Percentiles rank a stretch among this genome's conserved stretches.
These are phyloP conservation scores for Entomophthora muscae DNA, from an alignment of 371 early-diverging fungal genomes.

Conservation along the genomic window DNA sequence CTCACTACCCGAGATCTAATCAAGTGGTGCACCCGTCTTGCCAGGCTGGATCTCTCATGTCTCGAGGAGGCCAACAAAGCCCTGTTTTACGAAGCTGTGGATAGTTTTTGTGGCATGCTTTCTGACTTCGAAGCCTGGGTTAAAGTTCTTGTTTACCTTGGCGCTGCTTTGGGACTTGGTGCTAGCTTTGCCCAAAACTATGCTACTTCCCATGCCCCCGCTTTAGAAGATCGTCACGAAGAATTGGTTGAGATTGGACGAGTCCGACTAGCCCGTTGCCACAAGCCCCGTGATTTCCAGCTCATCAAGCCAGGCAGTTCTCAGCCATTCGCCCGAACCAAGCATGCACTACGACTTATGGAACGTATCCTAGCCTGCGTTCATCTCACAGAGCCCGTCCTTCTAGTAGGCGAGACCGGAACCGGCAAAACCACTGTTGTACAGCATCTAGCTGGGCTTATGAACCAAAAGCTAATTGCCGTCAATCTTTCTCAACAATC, in stretches of 20 bases:
- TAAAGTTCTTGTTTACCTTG: conserved; percentile 36
- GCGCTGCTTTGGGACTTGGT: conserved; percentile 53
- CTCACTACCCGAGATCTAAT: conserved; percentile 53
- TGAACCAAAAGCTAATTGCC: conserved; percentile 63
- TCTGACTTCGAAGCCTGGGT: conserved; percentile 44
- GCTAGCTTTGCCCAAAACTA: conserved; percentile 49
- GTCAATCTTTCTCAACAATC: conserved; percentile 97
- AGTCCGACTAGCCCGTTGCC: not conserved
- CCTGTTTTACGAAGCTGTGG: conserved; percentile 68
- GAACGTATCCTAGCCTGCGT: conserved; percentile 74
- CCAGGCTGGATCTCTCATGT: conserved; percentile 19
- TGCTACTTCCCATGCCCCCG: conserved; percentile 51
- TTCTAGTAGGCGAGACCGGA: conserved; percentile 98
- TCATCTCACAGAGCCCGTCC: conserved; percentile 64
- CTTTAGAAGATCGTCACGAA: conserved; percentile 21
- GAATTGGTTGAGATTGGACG: conserved; percentile 15
- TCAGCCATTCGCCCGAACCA: conserved; percentile 62
- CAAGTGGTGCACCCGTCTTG: conserved; percentile 70
- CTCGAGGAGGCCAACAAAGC: conserved; percentile 25
- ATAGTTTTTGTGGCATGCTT: conserved; percentile 76
- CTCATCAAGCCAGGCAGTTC: conserved; percentile 18
- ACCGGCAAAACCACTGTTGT: conserved; percentile 98
- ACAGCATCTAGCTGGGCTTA: conserved; percentile 77
- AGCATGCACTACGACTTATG: conserved; percentile 52
- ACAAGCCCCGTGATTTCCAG: conserved; percentile 11